Base-by-base conservation (phyloP, 805 yeast genomes). In the Candida berthetii region DNA sequence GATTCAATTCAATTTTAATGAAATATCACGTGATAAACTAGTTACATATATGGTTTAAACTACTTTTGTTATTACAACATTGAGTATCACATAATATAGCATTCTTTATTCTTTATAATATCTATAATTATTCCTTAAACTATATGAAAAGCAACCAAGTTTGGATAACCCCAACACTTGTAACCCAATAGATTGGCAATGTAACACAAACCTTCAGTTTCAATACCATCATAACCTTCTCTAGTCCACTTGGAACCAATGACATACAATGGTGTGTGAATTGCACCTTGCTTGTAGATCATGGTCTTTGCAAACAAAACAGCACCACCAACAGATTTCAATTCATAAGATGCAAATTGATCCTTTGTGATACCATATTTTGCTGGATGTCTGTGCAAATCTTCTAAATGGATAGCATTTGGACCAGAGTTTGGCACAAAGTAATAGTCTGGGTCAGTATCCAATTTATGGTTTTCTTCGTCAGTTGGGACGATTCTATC, bases 281-380 rank as follows among this genome's bases (percentile, higher is more conserved):
- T 53, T 2, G 65, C 62, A 31, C 79, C 80, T 45, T 68, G 74
- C 48, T 65, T 66, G 46, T 64, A 69, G 7, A 74, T 54, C 6
- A 62, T 49, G n/a, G 71, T 57, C 43, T 66, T 69, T 6, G 61
- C 64, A 46, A 68, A 73, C n/a, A 74, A 57, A 3, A 73, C 62
- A 1, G 76, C 76, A 7, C 78, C 76, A 8, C 79, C 78, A 10
- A 74, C 78, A 2, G 78, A 69, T 45, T 68, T 74, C 11, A 72
- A 29, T 29, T 49, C 49, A 27, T 39, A 41, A 8, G 42, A 29
- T 3, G 48, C 39, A 27, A 17, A 31, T 11, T 31, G 27, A 2
- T 40, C 31, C 2, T 22, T 24, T 10, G 39, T 37, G 11, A 54
- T 19, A 1, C 46, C 46, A 32, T 24, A 51, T 29, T 48, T 43